Conservation (phyloP, 106 monocot species). For the Narthecium ossifragum region DNA sequence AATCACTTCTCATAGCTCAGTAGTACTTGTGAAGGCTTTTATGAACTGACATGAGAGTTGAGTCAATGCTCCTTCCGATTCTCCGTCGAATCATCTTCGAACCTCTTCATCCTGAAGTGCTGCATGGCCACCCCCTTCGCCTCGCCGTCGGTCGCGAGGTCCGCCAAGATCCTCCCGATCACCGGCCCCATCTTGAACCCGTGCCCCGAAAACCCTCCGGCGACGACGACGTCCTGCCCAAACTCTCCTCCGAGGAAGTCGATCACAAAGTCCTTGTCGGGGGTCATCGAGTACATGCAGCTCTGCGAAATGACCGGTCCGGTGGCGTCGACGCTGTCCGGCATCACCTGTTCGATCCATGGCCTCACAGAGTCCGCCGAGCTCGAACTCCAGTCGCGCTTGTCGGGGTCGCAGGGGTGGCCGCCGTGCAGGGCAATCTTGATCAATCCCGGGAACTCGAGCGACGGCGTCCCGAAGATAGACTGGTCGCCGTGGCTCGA, state of each 20-base stretch:
- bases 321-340: slow-evolving; percentile 32
- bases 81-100: slow-evolving; percentile 31
- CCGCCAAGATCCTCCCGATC: slow-evolving; percentile 67
- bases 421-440: slow-evolving; percentile 73
- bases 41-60: too few relatives aligned
- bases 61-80: slow-evolving; percentile 47
- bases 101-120: slow-evolving; percentile 48
- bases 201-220: slow-evolving; percentile 86
- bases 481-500: slow-evolving; percentile 59
- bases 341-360: slow-evolving; percentile 55
- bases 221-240: slow-evolving; percentile 74
- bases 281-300: slow-evolving; percentile 94
- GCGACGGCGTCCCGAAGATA: slow-evolving; percentile 76
- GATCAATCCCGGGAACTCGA: slow-evolving; percentile 85
- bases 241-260: slow-evolving; percentile 80
- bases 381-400: slow-evolving; percentile 50
- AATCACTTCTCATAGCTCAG: too few relatives aligned
- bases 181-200: slow-evolving; percentile 95
- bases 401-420: slow-evolving; percentile 60
- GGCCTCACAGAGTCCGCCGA: slow-evolving; percentile 13
- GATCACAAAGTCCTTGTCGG: slow-evolving; percentile 75
- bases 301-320: slow-evolving; percentile 55
- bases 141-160: slow-evolving; percentile 40
- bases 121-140: slow-evolving; percentile 40
- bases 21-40: too few relatives aligned